Evolutionary conservation across 176 grass and related monocot species (phyloP), one percentile per base, ranked within the genome.

Genomic region (Themeda triandra): DNA sequence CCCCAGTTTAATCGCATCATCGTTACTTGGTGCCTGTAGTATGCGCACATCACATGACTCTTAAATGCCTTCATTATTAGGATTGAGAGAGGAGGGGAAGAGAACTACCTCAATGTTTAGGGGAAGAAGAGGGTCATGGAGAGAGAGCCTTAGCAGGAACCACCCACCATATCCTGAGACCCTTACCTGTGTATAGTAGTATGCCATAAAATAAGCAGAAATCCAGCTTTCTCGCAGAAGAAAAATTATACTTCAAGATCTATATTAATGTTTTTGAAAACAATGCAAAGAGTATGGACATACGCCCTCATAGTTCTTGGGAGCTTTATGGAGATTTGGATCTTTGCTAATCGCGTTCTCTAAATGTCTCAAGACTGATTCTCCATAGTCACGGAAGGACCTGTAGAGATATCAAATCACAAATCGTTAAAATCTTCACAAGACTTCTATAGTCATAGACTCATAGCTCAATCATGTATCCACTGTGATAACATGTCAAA

Each of bases 61-160:
- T 73, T 31, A 70, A 13, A 53, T 41, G 45, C 54, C 23, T 81
- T 58, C 28, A 31, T 66, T 72, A 44, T 66, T 72, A 36, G 30
- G 14, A 13, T 85, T 45, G 29, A 75, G 27, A 29, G 45, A 79
- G 30, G 28, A 44, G 64, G 11, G n/a, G 19, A 44, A 66, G 41
- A 66, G 33, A 76, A 62, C 2, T 73, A 99, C 96, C 93, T 96
- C 96, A 36, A 99, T 96, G 80, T 99, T 96, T 67, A 99, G 84
- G 82, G 93, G 91, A 86, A 99, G 96, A 92, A 96, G 91, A n/a
- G 96, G 93, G 79, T 99, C 96, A 92, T 99, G 96, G 37, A 96
- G 96, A 58, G 96, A 99, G 30, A 96, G 89, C 77, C 96, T 91
- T 79, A 99, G 60, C 64, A 96, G 63, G 86, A 99, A 99, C 96